Evolutionary conservation across 2,329 filamentous ascomycete genomes (phyloP), one percentile per base, ranked within the genome.

Genomic region (Periconia sp.): DNA sequence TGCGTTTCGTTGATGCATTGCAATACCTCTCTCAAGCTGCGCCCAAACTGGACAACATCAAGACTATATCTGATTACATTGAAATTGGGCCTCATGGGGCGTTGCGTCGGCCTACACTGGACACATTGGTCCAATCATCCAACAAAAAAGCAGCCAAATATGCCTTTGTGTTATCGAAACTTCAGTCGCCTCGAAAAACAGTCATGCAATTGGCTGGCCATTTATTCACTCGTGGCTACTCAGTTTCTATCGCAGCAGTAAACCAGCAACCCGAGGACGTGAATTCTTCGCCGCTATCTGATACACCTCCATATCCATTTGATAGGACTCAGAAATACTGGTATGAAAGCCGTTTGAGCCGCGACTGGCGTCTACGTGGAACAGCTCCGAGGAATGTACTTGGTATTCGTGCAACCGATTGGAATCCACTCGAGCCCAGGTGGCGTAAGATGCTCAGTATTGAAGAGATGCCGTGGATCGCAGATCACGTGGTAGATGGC

Each of bases 301-400:
- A 61, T n/a, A 62, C 69, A 0, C 64, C 66, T 2, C 46, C 49
- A 6, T 71, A 70, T 40, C 56, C 57, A 13, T 71, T 65, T 60
- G 60, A 69, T 45, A 64, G 69, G 50, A 48, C 57, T 13, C 55
- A 54, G 27, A 41, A 49, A 9, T 64, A 57, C 49, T 68, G 63
- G 63, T 42, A 54, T 41, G 47, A 54, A 20, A 45, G 50, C 9
- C 47, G 49, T 6, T 18, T 50, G 3, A 53, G 48, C 27, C 10
- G 20, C 6, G 31, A 37, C 8, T 47, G 23, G 23, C 44, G 54
- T 1, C 17, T 41, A 17, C 45, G 49, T 6, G 20, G 18, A n/a
- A 1, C 43, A 7, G 20, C 44, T 15, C 43, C 45, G 6, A 20
- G 46, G 13, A 45, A 51, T 19, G 40, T 59, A 2, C 51, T 59